Evolutionary conservation across 345 rosid genomes (phyloP).

Genomic region (Psidium guajava): DNA sequence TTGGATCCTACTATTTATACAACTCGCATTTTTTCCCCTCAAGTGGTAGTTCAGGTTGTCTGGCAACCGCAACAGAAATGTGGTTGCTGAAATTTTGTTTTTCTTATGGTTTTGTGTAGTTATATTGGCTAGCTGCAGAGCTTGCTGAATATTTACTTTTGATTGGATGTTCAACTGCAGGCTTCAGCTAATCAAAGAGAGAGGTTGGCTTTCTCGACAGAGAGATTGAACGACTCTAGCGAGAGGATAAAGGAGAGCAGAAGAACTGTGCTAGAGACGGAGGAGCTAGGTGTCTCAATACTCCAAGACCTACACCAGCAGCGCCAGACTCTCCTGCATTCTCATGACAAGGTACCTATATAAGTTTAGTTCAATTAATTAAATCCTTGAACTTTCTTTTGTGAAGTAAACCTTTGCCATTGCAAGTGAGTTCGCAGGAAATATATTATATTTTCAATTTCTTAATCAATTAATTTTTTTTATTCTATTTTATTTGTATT

Average conservation of each 20-base stretch:
- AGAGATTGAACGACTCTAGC: conserved; percentile 64
- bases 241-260: conserved; percentile 78
- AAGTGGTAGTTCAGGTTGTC: neutral
- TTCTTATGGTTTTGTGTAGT: neutral
- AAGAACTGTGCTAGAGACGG: conserved; percentile 82
- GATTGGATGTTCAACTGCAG: conserved; percentile 11
- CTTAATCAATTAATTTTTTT: too few species aligned
- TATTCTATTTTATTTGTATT: too few species aligned
- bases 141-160: neutral
- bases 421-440: neutral
- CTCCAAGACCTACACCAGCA: conserved; percentile 89
- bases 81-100: neutral
- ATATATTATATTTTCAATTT: too few species aligned
- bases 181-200: conserved; percentile 73
- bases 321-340: conserved; percentile 74
- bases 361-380: neutral
- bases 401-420: neutral
- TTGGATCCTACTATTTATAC: neutral
- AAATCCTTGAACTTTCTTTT: neutral
- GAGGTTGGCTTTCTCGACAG: conserved; percentile 67
- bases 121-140: neutral
- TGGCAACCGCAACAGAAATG: neutral
- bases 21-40: neutral
- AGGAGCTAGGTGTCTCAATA: conserved; percentile 78
- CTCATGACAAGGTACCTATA: conserved; percentile 51